phyloP scores from a whole-genome alignment of 305 asterid genomes.

The Striga hermonthica region DNA sequence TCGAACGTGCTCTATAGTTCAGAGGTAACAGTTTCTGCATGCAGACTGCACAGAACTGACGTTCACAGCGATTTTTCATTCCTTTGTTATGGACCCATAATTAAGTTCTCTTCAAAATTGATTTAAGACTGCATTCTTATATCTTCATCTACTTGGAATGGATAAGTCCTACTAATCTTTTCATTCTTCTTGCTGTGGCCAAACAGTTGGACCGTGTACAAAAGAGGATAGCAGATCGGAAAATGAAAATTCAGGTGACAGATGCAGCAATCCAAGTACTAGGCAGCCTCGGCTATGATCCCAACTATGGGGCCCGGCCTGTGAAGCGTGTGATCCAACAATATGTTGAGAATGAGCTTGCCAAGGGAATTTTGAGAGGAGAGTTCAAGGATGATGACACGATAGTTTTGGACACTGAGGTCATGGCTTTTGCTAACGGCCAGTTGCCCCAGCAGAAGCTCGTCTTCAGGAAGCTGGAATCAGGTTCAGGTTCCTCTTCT shows the following conservation, averaged over 20 bases:
- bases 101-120: too few species aligned
- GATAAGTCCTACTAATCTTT: constrained; percentile 11
- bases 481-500: constrained; percentile 40
- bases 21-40: too few species aligned
- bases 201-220: constrained; percentile 77
- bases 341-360: constrained; percentile 76
- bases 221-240: constrained; percentile 68
- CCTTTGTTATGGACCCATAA: too few species aligned
- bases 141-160: neutral
- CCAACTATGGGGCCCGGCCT: constrained; percentile 94
- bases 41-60: too few species aligned
- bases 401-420: constrained; percentile 66
- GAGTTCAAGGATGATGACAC: constrained; percentile 80
- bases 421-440: constrained; percentile 66
- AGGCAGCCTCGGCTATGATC: constrained; percentile 86
- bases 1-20: too few species aligned
- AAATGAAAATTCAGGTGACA: constrained; percentile 67
- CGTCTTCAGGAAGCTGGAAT: constrained; percentile 45
- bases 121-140: too few species aligned
- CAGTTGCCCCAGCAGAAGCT: constrained; percentile 87
- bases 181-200: neutral
- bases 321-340: constrained; percentile 93
- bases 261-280: constrained; percentile 69
- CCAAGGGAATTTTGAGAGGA: constrained; percentile 85
- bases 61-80: too few species aligned